Base-by-base conservation (phyloP, 2,329 filamentous ascomycete genomes). In the Fusarium liriodendri region DNA sequence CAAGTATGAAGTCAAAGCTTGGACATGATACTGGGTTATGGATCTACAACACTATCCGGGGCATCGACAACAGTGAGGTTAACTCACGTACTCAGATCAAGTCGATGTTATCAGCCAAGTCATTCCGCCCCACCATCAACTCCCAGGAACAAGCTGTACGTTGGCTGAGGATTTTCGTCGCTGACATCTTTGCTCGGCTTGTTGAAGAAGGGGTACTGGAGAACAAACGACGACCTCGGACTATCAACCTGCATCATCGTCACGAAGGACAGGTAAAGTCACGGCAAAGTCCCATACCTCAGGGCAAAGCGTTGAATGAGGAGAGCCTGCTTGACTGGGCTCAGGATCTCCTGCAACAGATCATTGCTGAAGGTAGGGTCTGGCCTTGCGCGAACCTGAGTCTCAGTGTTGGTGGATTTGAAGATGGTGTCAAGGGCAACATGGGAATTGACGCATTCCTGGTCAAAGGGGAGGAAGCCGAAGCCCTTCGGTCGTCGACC, bases 51-150 rank as follows among this genome's bases (percentile, higher is more conserved):
- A 93, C 92, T 13, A 92, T 98, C 62, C 91, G 97, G 13, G 97
- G 97, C 2, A 90, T 95, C 70, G 97, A 99, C 81, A 86, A 87
- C 59, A 97, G 93, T 77, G 95, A 98, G 82, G 95, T 99, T 74
- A 98, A 95, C 79, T 90, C 95, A 32, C 89, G 96, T 61, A 98
- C 95, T 2, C 94, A 97, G 79, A 98, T 98, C 85, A 98, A 98
- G 82, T 97, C 94, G 18, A 98, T 99, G 95, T 87, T 98, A 16
- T 98, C 95, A 2, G 95, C 97, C 22, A 99, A 99, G 81, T 97
- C 95, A 0, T 99, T 99, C 79, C 89, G 94, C 29, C 97, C 97
- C 0, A 91, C 89, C 65, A 96, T 98, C 80, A 93, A 91, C 75
- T 92, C 88, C 3, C 85, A 90, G 20, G 94, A 97, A 25, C 94